A percentile compares a stretch with the other conserved stretches of the same genome.
Evolutionary conservation across 805 yeast genomes (phyloP).

Genomic region (Yarrowia hollandica): DNA sequence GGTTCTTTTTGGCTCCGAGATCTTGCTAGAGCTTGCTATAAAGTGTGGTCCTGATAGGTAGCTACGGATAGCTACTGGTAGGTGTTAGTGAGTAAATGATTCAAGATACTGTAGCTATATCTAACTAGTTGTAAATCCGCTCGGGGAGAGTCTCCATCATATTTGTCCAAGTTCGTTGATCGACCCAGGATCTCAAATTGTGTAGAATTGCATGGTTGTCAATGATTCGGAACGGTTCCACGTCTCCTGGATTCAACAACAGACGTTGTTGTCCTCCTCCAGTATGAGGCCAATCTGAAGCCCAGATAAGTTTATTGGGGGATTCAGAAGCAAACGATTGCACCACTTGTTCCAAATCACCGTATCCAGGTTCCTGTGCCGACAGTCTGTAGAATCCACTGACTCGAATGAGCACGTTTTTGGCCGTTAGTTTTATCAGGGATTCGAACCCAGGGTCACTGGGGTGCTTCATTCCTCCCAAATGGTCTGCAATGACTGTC

Average conservation of each 20-base stretch:
- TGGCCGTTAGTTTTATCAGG: slow-evolving; percentile 1
- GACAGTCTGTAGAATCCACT: slow-evolving; percentile 24
- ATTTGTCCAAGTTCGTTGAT: slow-evolving; percentile 18
- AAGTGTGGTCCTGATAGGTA: slow-evolving; percentile 9
- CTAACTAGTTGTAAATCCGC: neutral
- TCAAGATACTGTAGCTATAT: neutral
- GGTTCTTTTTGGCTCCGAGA: slow-evolving; percentile 25
- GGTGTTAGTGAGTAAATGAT: too few species aligned
- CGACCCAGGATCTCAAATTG: slow-evolving; percentile 3
- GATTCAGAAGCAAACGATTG: slow-evolving; percentile 13
- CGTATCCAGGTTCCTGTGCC: slow-evolving; percentile 10
- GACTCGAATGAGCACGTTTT: slow-evolving; percentile 15
- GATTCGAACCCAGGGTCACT: slow-evolving; percentile 13
- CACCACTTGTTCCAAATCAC: slow-evolving; percentile 12
- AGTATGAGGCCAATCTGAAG: slow-evolving; percentile 25
- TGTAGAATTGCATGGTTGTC: slow-evolving; percentile 16
- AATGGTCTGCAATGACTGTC: slow-evolving; percentile 15
- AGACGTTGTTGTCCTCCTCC: slow-evolving; percentile 17
- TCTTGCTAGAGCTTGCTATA: slow-evolving; percentile 7
- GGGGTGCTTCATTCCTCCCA: slow-evolving; percentile 17
- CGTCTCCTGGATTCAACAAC: neutral
- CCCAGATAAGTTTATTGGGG: slow-evolving; percentile 26
- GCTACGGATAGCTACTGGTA: too few species aligned
- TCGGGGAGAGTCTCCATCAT: slow-evolving; percentile 19
- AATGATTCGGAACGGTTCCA: slow-evolving; percentile 9